These are phyloP conservation scores for Iberis amara DNA, from an alignment of 441 rosid species.

Conservation along the genomic window DNA sequence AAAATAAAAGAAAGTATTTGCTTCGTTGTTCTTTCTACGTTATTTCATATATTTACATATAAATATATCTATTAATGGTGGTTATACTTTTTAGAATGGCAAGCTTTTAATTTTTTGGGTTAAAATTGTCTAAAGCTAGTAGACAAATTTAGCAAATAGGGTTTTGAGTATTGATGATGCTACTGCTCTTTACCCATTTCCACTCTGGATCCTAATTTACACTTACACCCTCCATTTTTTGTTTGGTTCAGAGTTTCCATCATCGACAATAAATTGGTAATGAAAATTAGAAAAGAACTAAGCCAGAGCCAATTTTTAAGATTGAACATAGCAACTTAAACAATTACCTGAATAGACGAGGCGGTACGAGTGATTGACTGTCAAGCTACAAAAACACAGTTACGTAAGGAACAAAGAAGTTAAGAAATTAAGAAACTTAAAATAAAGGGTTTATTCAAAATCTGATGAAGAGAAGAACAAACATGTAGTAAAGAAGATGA, in stretches of 20 bases:
- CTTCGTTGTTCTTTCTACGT: slow-evolving; percentile 17
- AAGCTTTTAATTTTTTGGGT: not conserved
- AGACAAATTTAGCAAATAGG: slow-evolving; percentile 9
- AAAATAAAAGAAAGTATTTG: slow-evolving; percentile 6
- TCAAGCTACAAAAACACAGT: not conserved
- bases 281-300: not conserved
- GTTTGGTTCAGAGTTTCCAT: slow-evolving; percentile 9
- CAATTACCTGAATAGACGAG: not conserved
- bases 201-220: no score
- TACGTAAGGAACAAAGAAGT: no score
- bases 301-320: not conserved
- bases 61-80: not conserved
- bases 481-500: no score
- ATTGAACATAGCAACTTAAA: no score
- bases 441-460: no score
- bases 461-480: no score
- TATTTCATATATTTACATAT: slow-evolving; percentile 1
- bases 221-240: no score
- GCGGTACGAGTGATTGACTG: not conserved
- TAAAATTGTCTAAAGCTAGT: not conserved
- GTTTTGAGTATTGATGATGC: not conserved
- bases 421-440: no score
- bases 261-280: slow-evolving; percentile 6
- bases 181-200: no score
- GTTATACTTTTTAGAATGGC: slow-evolving; percentile 17